Evolutionary conservation across 1,139 yeast species (phyloP).

Genomic region (Kluyveromyces sp.): DNA sequence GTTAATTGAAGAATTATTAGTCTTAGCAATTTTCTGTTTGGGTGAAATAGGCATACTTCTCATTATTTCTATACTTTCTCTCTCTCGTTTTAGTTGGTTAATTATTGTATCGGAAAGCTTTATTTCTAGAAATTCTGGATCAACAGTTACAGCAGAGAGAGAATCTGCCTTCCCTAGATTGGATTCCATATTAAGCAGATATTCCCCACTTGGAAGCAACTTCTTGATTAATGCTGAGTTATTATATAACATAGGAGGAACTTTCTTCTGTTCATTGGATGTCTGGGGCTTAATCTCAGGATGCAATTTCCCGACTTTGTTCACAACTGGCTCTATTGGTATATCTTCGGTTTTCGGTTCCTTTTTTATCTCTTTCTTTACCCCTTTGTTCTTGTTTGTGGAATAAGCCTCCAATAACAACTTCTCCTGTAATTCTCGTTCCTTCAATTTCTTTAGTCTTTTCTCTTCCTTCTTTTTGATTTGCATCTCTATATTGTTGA

Average conservation of each 20-base stretch:
- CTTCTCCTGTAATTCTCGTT: constrained; percentile 1
- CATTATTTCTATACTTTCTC: not conserved
- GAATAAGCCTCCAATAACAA: not conserved
- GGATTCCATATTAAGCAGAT: not conserved
- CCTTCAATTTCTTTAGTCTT: constrained; percentile 4
- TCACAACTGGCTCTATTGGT: not conserved
- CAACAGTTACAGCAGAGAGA: not conserved
- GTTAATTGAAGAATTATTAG: not conserved
- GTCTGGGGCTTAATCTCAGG: not conserved
- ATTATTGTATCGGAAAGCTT: not conserved
- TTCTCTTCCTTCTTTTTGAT: constrained; percentile 11
- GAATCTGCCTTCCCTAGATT: not conserved
- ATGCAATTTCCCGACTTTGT: not conserved
- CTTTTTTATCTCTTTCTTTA: constrained; percentile 9
- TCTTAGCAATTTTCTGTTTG: not conserved
- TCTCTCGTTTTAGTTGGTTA: not conserved
- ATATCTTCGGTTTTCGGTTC: not conserved
- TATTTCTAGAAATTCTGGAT: not conserved
- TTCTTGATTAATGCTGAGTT: not conserved
- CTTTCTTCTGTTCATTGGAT: not conserved
- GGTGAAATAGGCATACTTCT: not conserved
- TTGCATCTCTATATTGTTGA: constrained; percentile 3
- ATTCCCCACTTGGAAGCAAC: not conserved
- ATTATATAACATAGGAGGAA: not conserved
- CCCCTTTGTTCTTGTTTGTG: constrained; percentile 1